A percentile compares a stretch with the other conserved stretches of the same genome.
These are phyloP conservation scores for Penicillium crystallinum DNA, from an alignment of 495 filamentous ascomycete genomes.

Conservation along the genomic window DNA sequence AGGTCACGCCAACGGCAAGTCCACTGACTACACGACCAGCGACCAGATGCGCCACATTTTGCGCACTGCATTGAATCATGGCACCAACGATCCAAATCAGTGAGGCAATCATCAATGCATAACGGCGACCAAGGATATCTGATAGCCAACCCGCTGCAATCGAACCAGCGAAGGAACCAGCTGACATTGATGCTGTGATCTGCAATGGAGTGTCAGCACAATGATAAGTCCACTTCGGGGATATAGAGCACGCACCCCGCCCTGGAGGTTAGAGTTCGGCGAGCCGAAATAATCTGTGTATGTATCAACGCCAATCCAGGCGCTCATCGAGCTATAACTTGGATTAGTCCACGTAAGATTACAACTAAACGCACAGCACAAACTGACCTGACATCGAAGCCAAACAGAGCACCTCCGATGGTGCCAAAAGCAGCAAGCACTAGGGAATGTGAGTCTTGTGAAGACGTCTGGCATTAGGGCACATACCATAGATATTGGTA, in stretches of 20 bases:
- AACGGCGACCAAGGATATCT: slow-evolving; percentile 60
- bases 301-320: slow-evolving; percentile 64
- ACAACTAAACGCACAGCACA: not conserved
- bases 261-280: slow-evolving; percentile 58
- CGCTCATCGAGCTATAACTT: slow-evolving; percentile 53
- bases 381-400: slow-evolving; percentile 40
- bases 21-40: slow-evolving; percentile 16
- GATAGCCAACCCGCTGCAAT: slow-evolving; percentile 60
- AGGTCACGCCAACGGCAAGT: slow-evolving; percentile 17
- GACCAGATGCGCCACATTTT: slow-evolving; percentile 16
- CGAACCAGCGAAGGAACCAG: slow-evolving; percentile 61
- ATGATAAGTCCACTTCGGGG: not conserved
- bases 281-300: slow-evolving; percentile 64
- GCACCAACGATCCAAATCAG: slow-evolving; percentile 68
- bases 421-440: slow-evolving; percentile 49
- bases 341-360: not conserved
- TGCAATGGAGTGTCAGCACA: slow-evolving; percentile 3
- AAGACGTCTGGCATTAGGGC: not conserved
- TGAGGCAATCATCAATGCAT: slow-evolving; percentile 60
- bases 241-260: slow-evolving; percentile 34
- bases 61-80: slow-evolving; percentile 54
- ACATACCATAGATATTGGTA: slow-evolving; percentile 42
- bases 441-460: slow-evolving; percentile 6
- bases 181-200: slow-evolving; percentile 55
- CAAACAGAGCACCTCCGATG: slow-evolving; percentile 43